Base-by-base conservation (phyloP, 768 basidiomycete species). In the Boletus coccyginus region DNA sequence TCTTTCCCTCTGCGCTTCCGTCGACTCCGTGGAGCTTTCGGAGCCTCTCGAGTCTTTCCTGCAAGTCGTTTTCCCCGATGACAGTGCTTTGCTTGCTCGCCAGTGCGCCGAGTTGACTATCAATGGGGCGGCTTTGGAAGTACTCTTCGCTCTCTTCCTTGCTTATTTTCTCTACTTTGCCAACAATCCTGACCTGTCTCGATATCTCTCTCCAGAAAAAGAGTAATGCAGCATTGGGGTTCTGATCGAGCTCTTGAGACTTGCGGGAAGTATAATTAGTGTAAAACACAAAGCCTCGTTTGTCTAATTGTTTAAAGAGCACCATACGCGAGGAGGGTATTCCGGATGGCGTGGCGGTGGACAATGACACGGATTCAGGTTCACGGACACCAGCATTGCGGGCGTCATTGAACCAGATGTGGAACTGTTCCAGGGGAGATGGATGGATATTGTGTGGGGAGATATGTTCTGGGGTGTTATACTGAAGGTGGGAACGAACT, bases 201-300 rank as follows among this genome's bases (percentile, higher is more conserved):
- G 86, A 82, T 13, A 93, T 77, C 69, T 94, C 93, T 50, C 83
- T 75, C 97, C 96, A 98, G 76, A 95, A 97, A 66, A 98, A 92
- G 11, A 87, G 86, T 19, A 96, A 75, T 1, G 91, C 85, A 6
- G 89, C 94, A 68, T 86, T 77, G 0, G 92, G 91, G 67, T 94
- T 94, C 39, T 75, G 79, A 7, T 72, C 55, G 31, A 98, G 80
- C 70, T 98, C 97, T 41, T 74, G 68, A 4, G 92, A 94, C 75
- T 98, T 99, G 61, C 95, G 84, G 12, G 94, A 96, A 40, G 85
- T 82, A 76, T 98, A 98, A 74, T 99, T 99, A 33, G 96, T 98
- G 80, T 83, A 99, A 76, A 98, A 97, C 55, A 96, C 83, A 76
- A 98, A 98, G 49, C 97, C 97, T 52, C 78, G 84, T 32, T 79